Evolutionary conservation across 2,329 filamentous ascomycete species (phyloP).

Genomic region (Mycosphaerelloides madeirae): DNA sequence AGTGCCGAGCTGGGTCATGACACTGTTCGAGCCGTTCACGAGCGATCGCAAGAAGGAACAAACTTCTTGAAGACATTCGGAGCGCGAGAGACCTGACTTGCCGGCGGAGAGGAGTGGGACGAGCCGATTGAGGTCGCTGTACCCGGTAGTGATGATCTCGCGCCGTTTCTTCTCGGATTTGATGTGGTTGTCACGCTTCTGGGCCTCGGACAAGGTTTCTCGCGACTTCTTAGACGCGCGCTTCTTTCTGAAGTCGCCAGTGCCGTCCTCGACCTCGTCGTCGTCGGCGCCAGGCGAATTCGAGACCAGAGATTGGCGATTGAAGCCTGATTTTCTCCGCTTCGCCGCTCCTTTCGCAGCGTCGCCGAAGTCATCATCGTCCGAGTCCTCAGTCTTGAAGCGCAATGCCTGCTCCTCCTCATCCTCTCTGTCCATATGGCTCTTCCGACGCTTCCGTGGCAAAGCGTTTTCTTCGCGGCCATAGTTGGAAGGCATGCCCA

Average conservation of each 20-base stretch:
- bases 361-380: conserved; percentile 1
- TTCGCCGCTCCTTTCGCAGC: not conserved
- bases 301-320: not conserved
- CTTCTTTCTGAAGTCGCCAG: not conserved
- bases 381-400: conserved; percentile 1
- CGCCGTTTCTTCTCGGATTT: conserved; percentile 81
- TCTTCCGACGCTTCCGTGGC: conserved; percentile 7
- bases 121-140: conserved; percentile 70
- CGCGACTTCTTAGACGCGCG: conserved; percentile 10
- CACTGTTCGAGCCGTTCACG: conserved; percentile 57
- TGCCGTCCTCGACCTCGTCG: conserved; percentile 2
- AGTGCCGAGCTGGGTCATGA: conserved; percentile 4
- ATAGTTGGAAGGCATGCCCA: not conserved
- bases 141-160: conserved; percentile 75
- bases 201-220: conserved; percentile 65
- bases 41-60: conserved; percentile 74
- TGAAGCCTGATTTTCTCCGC: conserved; percentile 1
- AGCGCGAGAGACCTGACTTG: conserved; percentile 67
- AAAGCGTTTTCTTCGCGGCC: not conserved
- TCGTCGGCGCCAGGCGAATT: conserved; percentile 1
- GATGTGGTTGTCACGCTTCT: conserved; percentile 83
- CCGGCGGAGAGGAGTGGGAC: conserved; percentile 70
- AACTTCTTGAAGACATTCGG: conserved; percentile 68
- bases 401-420: not conserved
- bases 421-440: conserved; percentile 1